A percentile compares a stretch with the other conserved stretches of the same genome.
phyloP scores from a whole-genome alignment of 2,329 filamentous ascomycete species.

The Aspergillus pseudoviridinutans region DNA sequence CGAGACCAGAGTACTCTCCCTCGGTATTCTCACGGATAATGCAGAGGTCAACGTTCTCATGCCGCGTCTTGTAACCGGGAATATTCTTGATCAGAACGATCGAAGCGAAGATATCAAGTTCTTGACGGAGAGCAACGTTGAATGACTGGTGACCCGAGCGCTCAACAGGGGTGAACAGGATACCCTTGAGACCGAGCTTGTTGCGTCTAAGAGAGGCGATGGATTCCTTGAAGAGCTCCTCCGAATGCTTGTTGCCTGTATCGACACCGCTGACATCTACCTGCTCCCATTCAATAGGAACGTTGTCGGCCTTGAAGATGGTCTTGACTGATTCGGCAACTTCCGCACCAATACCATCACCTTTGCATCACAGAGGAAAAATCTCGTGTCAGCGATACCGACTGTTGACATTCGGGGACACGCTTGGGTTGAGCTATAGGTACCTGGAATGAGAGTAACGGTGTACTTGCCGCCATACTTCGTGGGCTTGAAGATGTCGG shows the following conservation, averaged over 20 bases:
- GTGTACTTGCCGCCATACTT: conserved; percentile 99
- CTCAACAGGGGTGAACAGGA: conserved; percentile 95
- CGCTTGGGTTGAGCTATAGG: conserved; percentile 12
- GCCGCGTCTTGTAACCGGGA: conserved; percentile 93
- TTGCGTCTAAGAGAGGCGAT: conserved; percentile 95
- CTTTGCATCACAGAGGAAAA: conserved; percentile 32
- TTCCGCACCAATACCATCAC: conserved; percentile 96
- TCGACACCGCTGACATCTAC: conserved; percentile 91
- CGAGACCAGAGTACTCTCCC: conserved; percentile 97
- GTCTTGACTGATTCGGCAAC: conserved; percentile 98
- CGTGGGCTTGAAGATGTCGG: conserved; percentile 98
- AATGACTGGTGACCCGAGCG: conserved; percentile 97
- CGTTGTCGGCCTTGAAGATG: conserved; percentile 99
- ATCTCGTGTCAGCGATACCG: conserved; percentile 11
- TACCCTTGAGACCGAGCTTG: conserved; percentile 98
- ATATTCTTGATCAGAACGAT: conserved; percentile 99
- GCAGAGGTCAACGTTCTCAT: conserved; percentile 95
- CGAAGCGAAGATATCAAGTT: conserved; percentile 98
- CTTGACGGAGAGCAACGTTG: conserved; percentile 98
- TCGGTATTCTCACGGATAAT: conserved; percentile 99
- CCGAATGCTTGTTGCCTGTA: conserved; percentile 77
- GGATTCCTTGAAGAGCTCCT: conserved; percentile 92
- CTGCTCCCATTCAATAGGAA: conserved; percentile 98
- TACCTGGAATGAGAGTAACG: conserved; percentile 93
- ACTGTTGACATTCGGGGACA: background rate